These are phyloP conservation scores for Salix viminalis DNA, from an alignment of 345 rosid species.

Conservation along the genomic window DNA sequence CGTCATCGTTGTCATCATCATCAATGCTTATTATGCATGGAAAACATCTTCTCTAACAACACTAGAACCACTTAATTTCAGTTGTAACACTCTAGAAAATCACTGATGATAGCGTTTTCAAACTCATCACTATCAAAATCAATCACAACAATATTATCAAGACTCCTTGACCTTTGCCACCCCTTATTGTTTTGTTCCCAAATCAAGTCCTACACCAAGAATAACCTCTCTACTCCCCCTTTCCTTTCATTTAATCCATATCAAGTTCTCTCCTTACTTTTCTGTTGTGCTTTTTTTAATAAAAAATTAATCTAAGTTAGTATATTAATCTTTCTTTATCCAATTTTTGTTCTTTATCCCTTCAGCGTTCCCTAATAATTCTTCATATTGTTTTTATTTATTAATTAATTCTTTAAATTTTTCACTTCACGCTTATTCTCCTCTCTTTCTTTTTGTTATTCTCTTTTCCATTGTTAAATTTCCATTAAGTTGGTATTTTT, in stretches of 20 bases:
- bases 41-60: conserved; percentile 26
- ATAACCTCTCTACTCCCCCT: conserved; percentile 37
- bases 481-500: too few species aligned
- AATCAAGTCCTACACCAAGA: conserved; percentile 34
- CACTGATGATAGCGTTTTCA: conserved; percentile 53
- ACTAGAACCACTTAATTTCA: conserved; percentile 32
- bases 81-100: conserved; percentile 48
- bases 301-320: too few species aligned
- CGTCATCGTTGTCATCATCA: conserved; percentile 35
- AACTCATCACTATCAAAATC: conserved; percentile 50
- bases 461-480: too few species aligned
- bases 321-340: too few species aligned
- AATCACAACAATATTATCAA: conserved; percentile 49
- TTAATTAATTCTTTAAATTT: too few species aligned
- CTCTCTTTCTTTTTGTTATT: too few species aligned
- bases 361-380: too few species aligned
- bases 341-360: too few species aligned
- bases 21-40: conserved; percentile 59
- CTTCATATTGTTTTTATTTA: too few species aligned
- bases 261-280: too few species aligned
- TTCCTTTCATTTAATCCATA: conserved; percentile 29
- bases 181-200: conserved; percentile 36
- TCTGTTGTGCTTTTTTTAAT: too few species aligned
- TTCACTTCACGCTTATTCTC: too few species aligned
- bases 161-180: conserved; percentile 31